Conservation (phyloP, 768 basidiomycete genomes). For the Suillus subluteus region DNA sequence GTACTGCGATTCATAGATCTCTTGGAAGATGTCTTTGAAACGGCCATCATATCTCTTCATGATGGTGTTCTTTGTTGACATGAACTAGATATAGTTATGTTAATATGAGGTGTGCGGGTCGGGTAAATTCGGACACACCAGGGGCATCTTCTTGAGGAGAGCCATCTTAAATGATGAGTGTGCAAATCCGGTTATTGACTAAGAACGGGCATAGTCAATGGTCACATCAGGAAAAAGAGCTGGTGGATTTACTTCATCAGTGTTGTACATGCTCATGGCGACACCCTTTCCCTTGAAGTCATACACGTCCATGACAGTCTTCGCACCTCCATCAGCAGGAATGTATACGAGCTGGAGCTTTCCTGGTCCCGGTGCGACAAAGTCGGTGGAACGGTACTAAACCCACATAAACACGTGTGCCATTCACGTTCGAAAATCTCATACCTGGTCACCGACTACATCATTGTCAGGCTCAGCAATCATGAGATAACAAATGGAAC, state of each 20-base stretch:
- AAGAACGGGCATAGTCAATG: slow-evolving; percentile 3
- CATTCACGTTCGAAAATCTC: slow-evolving; percentile 22
- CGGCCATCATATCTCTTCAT: slow-evolving; percentile 97
- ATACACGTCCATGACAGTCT: slow-evolving; percentile 79
- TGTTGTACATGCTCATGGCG: slow-evolving; percentile 98
- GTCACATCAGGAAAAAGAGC: not conserved
- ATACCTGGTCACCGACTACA: slow-evolving; percentile 84
- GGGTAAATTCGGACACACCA: slow-evolving; percentile 45
- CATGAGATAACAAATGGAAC: slow-evolving; percentile 40
- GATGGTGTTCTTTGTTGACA: slow-evolving; percentile 99
- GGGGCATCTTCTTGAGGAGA: slow-evolving; percentile 71
- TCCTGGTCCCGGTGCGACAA: slow-evolving; percentile 88
- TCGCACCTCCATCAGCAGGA: slow-evolving; percentile 73
- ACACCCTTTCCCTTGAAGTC: slow-evolving; percentile 94
- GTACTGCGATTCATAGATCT: slow-evolving; percentile 87
- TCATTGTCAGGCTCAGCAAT: slow-evolving; percentile 86
- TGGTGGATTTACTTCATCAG: slow-evolving; percentile 69
- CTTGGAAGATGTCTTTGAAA: slow-evolving; percentile 99
- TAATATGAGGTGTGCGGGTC: slow-evolving; percentile 15
- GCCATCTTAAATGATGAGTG: slow-evolving; percentile 99
- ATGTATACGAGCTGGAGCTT: slow-evolving; percentile 93
- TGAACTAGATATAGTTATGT: slow-evolving; percentile 58
- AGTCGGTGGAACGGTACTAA: slow-evolving; percentile 95
- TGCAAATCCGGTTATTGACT: slow-evolving; percentile 94
- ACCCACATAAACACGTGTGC: slow-evolving; percentile 13